Evolutionary conservation across 306 rosid genomes (phyloP), one percentile per base, ranked within the genome.

Genomic region (Trifolium repens): DNA sequence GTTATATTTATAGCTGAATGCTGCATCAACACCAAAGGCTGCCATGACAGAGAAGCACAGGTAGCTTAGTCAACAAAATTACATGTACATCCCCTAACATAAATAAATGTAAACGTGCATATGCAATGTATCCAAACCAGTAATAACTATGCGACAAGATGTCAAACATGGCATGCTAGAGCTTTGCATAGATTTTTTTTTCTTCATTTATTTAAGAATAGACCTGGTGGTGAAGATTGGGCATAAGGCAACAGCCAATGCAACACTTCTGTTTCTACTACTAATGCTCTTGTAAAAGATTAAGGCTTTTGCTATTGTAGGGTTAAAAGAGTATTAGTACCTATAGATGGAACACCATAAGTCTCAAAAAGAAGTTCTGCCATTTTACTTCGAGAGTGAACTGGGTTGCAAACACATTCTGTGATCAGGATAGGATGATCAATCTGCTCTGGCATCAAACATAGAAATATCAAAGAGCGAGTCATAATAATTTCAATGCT

Each of bases 11-110:
- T 94, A 92, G 81, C 99, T 94, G 91, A 94, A 94, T 70, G 96
- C 96, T 70, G 96, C 93, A 77, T 94, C 99, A 80, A 94, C 96
- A 42, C 96, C 99, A 79, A 81, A 94, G 73, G 97, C 99, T 94
- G 92, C 76, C 71, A 80, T 79, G 55, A 71, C 44, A 85, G 59
- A 71, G 70, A 81, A 62, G 69, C 19, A 67, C 14, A 78, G 32
- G 79, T 63, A 61, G 54, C 67, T 75, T 53, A 40, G 71, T 75
- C 55, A 67, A 76, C 27, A 54, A 69, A 65, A 73, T 40, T 65
- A 39, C 4, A 0, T 12, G 70, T 34, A 26, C 5, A 62, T 24
- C 19, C 69, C 42, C 74, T 72, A 50, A 60, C 66, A 65, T 73
- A 62, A 54, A 58, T 54, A 77, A 49, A 57, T 73, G 61, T 66